These are phyloP conservation scores for Ustilago curta DNA, from an alignment of 1,284 basidiomycete species.

Conservation along the genomic window DNA sequence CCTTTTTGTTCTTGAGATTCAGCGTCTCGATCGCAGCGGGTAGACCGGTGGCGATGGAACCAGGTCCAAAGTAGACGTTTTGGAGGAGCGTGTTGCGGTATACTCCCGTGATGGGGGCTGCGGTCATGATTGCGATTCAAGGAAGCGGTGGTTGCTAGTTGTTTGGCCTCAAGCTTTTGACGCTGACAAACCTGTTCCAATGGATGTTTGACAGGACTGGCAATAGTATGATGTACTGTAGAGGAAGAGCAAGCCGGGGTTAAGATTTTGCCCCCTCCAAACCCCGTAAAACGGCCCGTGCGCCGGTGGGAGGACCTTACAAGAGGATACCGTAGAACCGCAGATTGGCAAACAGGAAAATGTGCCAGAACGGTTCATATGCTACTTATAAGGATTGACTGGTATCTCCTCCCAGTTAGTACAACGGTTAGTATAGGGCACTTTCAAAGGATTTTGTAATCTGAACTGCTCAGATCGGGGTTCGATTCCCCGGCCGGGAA, in stretches of 20 bases:
- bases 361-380: too few relatives aligned
- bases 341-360: too few relatives aligned
- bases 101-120: constrained; percentile 22
- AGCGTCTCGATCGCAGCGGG: constrained; percentile 34
- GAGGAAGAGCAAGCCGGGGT: too few relatives aligned
- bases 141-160: neutral
- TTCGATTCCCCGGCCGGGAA: constrained; percentile 54
- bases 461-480: constrained; percentile 36
- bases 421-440: constrained; percentile 18
- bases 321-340: too few relatives aligned
- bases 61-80: constrained; percentile 46
- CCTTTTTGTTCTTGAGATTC: constrained; percentile 36
- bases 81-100: constrained; percentile 50
- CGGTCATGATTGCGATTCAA: constrained; percentile 21
- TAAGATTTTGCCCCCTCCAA: too few relatives aligned
- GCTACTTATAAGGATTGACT: too few relatives aligned
- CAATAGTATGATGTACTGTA: too few relatives aligned
- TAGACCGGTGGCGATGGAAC: constrained; percentile 29
- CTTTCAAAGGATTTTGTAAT: neutral
- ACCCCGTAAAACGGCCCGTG: too few relatives aligned
- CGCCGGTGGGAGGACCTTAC: too few relatives aligned
- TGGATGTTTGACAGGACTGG: neutral
- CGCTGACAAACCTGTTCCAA: neutral
- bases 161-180: neutral
- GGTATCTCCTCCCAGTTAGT: constrained; percentile 8